A percentile compares a stretch with the other conserved stretches of the same genome.
Conservation (phyloP, 2,329 filamentous ascomycete genomes). For the Aspergillus ochraceus region DNA sequence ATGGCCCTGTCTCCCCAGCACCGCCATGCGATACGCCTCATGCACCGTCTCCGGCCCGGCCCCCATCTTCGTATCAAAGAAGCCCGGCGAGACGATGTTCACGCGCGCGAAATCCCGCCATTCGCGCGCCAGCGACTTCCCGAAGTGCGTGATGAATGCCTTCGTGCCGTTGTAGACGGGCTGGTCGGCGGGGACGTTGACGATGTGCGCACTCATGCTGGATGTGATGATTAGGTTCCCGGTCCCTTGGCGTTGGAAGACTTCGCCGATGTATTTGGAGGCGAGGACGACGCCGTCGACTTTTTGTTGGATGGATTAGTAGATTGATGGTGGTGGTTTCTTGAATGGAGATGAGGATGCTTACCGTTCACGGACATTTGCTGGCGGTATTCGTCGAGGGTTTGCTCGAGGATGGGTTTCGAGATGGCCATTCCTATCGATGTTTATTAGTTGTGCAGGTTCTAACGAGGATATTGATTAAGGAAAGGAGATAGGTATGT, state of each 20-base stretch:
- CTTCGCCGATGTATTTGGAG: slow-evolving; percentile 46
- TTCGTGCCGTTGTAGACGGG: slow-evolving; percentile 60
- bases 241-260: slow-evolving; percentile 45
- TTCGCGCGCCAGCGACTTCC: slow-evolving; percentile 56
- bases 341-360: slow-evolving; percentile 17
- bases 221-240: slow-evolving; percentile 53
- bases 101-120: slow-evolving; percentile 60
- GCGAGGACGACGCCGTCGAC: slow-evolving; percentile 52
- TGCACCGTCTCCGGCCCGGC: slow-evolving; percentile 46
- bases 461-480: too few relatives aligned
- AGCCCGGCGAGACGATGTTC: slow-evolving; percentile 56
- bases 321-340: background rate
- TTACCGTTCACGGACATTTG: slow-evolving; percentile 57
- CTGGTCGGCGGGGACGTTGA: slow-evolving; percentile 56
- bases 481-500: too few relatives aligned
- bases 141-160: slow-evolving; percentile 57
- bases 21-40: slow-evolving; percentile 50
- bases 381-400: slow-evolving; percentile 52
- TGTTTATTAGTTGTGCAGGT: slow-evolving; percentile 6
- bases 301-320: slow-evolving; percentile 6
- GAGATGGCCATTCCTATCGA: slow-evolving; percentile 51
- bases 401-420: slow-evolving; percentile 57
- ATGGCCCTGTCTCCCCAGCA: slow-evolving; percentile 41
- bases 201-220: slow-evolving; percentile 52
- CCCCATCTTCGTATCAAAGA: slow-evolving; percentile 59